Conservation (phyloP, 2,329 filamentous ascomycete genomes). For the Cercospora sojina region DNA sequence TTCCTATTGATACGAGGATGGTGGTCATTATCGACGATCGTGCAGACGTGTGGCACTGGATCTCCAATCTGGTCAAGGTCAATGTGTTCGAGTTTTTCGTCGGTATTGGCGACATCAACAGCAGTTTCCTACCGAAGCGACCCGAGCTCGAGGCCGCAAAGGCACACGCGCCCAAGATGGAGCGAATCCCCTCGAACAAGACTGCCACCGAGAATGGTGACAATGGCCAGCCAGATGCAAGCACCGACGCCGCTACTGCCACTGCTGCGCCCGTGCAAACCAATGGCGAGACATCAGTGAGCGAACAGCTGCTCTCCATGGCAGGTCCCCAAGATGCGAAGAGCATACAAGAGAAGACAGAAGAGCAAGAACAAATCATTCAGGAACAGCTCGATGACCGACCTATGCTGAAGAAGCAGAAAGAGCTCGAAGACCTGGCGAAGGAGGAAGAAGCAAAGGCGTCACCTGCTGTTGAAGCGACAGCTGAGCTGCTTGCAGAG, state of each 20-base stretch:
- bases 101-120: conserved; percentile 97
- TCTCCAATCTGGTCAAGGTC: conserved; percentile 90
- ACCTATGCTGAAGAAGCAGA: conserved; percentile 87
- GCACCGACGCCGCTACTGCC: conserved; percentile 1
- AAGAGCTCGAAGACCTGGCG: conserved; percentile 72
- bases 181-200: conserved; percentile 24
- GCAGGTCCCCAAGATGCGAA: conserved; percentile 66
- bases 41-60: conserved; percentile 94
- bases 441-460: conserved; percentile 65
- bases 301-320: conserved; percentile 78
- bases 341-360: conserved; percentile 70
- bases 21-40: conserved; percentile 98
- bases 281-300: conserved; percentile 55
- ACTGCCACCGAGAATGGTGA: conserved; percentile 11
- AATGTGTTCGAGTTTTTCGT: conserved; percentile 97
- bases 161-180: conserved; percentile 26
- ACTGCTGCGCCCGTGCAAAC: conserved; percentile 21
- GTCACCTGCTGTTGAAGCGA: conserved; percentile 50
- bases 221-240: conserved; percentile 2
- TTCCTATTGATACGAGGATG: conserved; percentile 98
- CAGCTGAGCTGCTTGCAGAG: conserved; percentile 38
- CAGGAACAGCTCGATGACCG: conserved; percentile 86
- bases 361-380: conserved; percentile 82
- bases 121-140: conserved; percentile 87
- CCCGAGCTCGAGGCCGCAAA: conserved; percentile 43